Conservation (phyloP, 192 early-diverging fungal genomes). For the Backusella tarrabulga region DNA sequence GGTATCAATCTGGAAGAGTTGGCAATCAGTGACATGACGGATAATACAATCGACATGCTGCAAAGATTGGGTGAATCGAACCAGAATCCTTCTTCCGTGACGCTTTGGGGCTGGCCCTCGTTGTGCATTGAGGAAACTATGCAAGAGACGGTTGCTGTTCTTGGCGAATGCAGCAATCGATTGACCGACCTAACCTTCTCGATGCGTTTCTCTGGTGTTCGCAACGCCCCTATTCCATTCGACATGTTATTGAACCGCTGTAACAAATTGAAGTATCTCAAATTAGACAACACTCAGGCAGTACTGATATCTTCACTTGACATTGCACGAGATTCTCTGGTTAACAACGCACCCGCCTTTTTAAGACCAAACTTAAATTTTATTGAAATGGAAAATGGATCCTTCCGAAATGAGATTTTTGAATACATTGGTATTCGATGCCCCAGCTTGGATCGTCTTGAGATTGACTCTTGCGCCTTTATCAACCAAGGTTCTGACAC, state of each 20-base stretch:
- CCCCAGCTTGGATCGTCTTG: neutral
- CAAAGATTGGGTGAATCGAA: conserved; percentile 1
- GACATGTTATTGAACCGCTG: neutral
- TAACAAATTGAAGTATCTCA: neutral
- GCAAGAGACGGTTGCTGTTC: neutral
- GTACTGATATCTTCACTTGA: neutral
- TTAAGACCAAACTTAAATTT: neutral
- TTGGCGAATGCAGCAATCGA: neutral
- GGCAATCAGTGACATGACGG: neutral
- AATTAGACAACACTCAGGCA: neutral
- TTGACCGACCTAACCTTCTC: conserved; percentile 1
- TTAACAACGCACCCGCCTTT: neutral
- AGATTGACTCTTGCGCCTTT: neutral
- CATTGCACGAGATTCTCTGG: neutral
- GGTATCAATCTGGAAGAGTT: neutral
- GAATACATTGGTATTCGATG: neutral
- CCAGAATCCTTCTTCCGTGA: neutral
- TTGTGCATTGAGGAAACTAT: conserved; percentile 9
- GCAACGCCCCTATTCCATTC: neutral
- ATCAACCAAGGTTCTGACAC: neutral
- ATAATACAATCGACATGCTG: neutral
- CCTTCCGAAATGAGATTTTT: neutral
- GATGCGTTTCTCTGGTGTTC: conserved; percentile 11
- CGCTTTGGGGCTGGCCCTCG: conserved; percentile 15
- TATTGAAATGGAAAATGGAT: conserved; percentile 6